phyloP scores from a whole-genome alignment of 2,329 filamentous ascomycete species.

The Ceratocystis papillata region DNA sequence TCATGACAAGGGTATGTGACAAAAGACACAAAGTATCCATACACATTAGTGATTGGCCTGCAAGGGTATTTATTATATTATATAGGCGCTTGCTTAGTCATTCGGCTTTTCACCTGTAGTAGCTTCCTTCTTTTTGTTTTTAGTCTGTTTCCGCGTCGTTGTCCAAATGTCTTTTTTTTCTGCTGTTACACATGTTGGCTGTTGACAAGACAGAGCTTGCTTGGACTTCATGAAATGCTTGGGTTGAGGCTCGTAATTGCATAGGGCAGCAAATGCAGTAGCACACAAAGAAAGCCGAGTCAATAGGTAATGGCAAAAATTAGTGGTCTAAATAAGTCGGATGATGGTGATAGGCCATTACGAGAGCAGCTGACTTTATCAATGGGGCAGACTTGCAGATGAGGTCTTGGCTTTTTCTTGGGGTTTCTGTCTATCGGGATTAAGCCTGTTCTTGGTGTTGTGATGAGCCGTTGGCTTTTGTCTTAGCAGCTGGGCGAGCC shows the following conservation, averaged over 20 bases:
- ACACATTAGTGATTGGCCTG: too few species aligned
- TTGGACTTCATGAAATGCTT: too few species aligned
- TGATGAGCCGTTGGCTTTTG: neutral
- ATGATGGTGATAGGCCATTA: neutral
- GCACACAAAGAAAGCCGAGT: neutral
- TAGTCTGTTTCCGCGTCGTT: too few species aligned
- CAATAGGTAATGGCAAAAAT: neutral
- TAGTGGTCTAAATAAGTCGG: neutral
- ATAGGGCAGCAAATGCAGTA: neutral
- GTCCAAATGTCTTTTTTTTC: neutral
- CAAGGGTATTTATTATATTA: too few species aligned
- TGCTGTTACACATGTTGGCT: neutral
- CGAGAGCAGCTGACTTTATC: slow-evolving; percentile 6
- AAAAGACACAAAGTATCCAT: too few species aligned
- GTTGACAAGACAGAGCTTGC: too few species aligned
- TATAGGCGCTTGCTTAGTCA: too few species aligned
- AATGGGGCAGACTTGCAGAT: slow-evolving; percentile 14
- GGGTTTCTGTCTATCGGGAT: slow-evolving; percentile 1
- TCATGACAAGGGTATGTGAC: neutral
- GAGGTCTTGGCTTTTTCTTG: slow-evolving; percentile 21
- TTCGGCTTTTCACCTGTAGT: too few species aligned
- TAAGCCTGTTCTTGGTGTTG: neutral
- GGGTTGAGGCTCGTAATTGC: neutral
- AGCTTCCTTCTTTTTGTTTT: too few species aligned
- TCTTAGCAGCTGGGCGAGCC: neutral